A percentile compares a stretch with the other conserved stretches of the same genome.
Conservation (phyloP, 116 monocot genomes). For the Phalaenopsis hybrid region DNA sequence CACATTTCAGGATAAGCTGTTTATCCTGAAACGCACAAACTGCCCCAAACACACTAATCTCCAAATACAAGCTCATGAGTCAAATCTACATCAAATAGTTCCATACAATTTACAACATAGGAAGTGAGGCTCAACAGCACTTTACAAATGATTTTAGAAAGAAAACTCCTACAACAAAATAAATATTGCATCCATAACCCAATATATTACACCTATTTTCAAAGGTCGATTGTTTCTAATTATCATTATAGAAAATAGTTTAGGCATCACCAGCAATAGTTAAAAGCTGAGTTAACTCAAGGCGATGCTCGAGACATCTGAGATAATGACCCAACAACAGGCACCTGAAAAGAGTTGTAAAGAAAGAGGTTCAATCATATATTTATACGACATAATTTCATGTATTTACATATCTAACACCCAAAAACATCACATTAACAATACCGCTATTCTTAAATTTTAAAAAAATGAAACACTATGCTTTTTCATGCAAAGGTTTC, state of each 20-base stretch:
- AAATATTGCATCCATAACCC: not conserved
- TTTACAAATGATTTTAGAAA: not conserved
- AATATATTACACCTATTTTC: conserved; percentile 3
- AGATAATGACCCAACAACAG: conserved; percentile 88
- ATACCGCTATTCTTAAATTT: no score
- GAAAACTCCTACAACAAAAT: not conserved
- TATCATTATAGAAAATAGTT: conserved; percentile 17
- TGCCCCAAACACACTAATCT: no score
- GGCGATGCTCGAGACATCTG: conserved; percentile 77
- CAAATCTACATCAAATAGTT: not conserved
- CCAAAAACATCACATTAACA: no score
- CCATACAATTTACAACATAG: not conserved
- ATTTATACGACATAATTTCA: no score
- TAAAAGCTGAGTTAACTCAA: conserved; percentile 69
- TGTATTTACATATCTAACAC: not conserved
- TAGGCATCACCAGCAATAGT: conserved; percentile 34
- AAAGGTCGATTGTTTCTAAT: not conserved
- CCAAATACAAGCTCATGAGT: not conserved
- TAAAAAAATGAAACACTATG: no score
- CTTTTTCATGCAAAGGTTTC: no score
- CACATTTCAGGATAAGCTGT: no score
- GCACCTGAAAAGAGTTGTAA: conserved; percentile 48
- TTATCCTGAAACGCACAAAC: no score
- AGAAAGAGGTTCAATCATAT: not conserved
- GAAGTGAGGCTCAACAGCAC: not conserved